A percentile compares a stretch with the other conserved stretches of the same genome.
Evolutionary conservation across 345 rosid species (phyloP).

Genomic region (Eucalyptus sp.): DNA sequence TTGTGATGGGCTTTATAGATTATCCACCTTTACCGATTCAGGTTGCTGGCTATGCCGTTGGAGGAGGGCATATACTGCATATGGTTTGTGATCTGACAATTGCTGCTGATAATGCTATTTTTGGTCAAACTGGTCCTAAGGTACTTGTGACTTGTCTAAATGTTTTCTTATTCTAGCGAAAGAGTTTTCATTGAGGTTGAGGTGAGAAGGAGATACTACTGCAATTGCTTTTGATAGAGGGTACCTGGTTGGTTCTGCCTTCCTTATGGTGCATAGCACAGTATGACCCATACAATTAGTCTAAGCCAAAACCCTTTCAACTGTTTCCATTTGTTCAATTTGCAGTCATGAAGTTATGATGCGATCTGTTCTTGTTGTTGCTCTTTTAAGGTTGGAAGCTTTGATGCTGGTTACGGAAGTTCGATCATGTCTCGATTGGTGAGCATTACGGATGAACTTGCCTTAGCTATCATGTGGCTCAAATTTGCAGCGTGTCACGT

Average conservation of each 20-base stretch:
- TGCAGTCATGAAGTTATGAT: not conserved
- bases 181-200: not conserved
- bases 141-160: slow-evolving; percentile 8
- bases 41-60: slow-evolving; percentile 98
- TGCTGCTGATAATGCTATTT: slow-evolving; percentile 84
- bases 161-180: not conserved
- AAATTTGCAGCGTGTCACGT: not conserved
- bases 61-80: slow-evolving; percentile 88
- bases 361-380: not conserved
- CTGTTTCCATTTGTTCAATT: not conserved
- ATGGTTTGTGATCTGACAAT: slow-evolving; percentile 96
- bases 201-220: not conserved
- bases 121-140: slow-evolving; percentile 99
- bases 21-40: slow-evolving; percentile 1
- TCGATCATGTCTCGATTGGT: slow-evolving; percentile 96
- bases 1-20: not conserved
- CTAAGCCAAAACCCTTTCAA: not conserved
- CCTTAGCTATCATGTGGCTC: not conserved
- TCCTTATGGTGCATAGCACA: not conserved
- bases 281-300: not conserved
- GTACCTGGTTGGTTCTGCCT: not conserved
- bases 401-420: slow-evolving; percentile 98
- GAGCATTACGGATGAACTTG: not conserved
- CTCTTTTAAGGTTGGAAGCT: slow-evolving; percentile 82
- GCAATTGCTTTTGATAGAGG: not conserved